phyloP scores from a whole-genome alignment of 75 land plant genomes.

The Pseudotsuga menziesii region DNA sequence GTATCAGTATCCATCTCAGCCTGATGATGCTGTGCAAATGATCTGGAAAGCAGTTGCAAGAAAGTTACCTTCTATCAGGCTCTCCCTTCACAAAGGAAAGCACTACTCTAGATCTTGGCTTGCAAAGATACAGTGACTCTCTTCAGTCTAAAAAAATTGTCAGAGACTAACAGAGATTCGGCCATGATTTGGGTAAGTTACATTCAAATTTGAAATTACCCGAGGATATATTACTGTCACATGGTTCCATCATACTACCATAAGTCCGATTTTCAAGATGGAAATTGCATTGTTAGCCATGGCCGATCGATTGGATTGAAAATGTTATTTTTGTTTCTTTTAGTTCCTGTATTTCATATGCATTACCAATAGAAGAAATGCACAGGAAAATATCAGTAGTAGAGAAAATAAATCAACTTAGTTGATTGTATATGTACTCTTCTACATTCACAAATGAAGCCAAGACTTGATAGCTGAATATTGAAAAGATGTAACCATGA shows the following conservation, averaged over 20 bases:
- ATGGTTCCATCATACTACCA: not conserved
- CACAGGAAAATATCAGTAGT: not conserved
- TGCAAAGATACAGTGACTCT: slow-evolving; percentile 7
- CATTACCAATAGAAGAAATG: not conserved
- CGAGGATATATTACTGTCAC: not conserved
- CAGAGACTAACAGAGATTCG: not conserved
- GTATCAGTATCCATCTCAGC: slow-evolving; percentile 64
- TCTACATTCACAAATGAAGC: not conserved
- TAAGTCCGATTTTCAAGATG: not conserved
- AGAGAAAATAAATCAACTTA: not conserved
- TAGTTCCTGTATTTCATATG: not conserved
- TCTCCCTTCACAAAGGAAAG: slow-evolving; percentile 40
- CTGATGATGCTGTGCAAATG: slow-evolving; percentile 91
- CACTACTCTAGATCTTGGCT: slow-evolving; percentile 27
- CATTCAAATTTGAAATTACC: not conserved
- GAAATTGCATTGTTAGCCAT: not conserved
- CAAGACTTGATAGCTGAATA: not conserved
- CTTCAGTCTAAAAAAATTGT: not conserved
- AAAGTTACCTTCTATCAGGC: slow-evolving; percentile 39
- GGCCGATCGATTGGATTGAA: not conserved
- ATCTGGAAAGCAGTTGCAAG: slow-evolving; percentile 75
- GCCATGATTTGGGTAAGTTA: not conserved
- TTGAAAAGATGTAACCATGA: not conserved
- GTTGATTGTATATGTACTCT: not conserved
- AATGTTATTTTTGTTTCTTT: not conserved